These are phyloP conservation scores for Aegilops speltoides DNA, from an alignment of 176 grass and related monocot species.

Conservation along the genomic window DNA sequence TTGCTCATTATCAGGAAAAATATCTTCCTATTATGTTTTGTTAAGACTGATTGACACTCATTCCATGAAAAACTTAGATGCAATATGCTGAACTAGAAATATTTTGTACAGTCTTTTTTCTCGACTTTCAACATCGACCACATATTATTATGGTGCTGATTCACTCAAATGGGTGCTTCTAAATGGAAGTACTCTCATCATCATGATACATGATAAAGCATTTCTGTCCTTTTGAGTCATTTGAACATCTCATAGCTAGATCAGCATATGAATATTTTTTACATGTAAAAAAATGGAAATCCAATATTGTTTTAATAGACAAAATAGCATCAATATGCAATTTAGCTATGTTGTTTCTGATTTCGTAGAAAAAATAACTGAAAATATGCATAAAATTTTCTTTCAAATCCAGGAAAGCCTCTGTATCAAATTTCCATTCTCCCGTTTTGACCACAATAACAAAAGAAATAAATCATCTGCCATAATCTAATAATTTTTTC, in stretches of 20 bases:
- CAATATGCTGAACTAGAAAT: background rate
- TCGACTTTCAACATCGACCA: background rate
- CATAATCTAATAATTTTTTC: background rate
- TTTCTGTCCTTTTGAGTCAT: background rate
- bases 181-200: background rate
- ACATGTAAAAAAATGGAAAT: background rate
- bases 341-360: background rate
- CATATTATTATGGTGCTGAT: background rate
- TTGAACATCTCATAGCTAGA: conserved; percentile 10
- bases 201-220: background rate
- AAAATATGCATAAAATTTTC: background rate
- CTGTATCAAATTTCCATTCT: background rate
- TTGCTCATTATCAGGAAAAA: background rate
- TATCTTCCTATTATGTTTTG: background rate
- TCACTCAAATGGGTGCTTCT: background rate
- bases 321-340: background rate
- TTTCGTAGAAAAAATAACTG: background rate
- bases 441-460: background rate
- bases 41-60: background rate
- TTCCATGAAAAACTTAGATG: background rate
- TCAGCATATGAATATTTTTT: background rate
- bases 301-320: background rate
- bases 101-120: background rate
- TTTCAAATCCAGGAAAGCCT: background rate
- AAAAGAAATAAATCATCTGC: background rate